Conservation (phyloP, 2,329 filamentous ascomycete genomes). For the Claviceps purpurea region DNA sequence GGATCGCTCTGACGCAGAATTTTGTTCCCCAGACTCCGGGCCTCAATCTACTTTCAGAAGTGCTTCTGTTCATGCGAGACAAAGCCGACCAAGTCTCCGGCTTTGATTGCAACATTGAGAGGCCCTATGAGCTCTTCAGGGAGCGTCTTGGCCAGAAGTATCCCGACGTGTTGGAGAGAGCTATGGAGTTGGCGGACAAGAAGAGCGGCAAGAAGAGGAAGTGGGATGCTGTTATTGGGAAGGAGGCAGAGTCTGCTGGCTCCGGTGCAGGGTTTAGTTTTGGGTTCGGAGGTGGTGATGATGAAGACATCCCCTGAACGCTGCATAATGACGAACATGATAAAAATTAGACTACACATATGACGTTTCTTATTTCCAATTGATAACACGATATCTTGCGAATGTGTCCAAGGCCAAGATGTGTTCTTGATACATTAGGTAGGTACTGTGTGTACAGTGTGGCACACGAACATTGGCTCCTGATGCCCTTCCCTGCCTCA, state of each 20-base stretch:
- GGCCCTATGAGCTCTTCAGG: slow-evolving; percentile 65
- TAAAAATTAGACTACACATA: not conserved
- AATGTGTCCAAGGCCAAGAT: not conserved
- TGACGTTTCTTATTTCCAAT: not conserved
- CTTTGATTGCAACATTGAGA: slow-evolving; percentile 56
- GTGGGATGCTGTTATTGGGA: slow-evolving; percentile 64
- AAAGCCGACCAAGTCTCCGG: slow-evolving; percentile 79
- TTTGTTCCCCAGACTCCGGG: slow-evolving; percentile 60
- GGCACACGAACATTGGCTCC: not conserved
- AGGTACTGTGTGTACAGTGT: not conserved
- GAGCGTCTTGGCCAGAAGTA: slow-evolving; percentile 49
- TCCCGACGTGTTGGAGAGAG: slow-evolving; percentile 54
- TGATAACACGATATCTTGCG: not conserved
- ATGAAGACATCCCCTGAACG: slow-evolving; percentile 29
- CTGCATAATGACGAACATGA: too few species aligned
- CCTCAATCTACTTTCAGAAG: slow-evolving; percentile 51
- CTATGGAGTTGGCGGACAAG: slow-evolving; percentile 50
- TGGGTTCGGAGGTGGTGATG: slow-evolving; percentile 33
- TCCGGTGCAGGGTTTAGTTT: slow-evolving; percentile 35
- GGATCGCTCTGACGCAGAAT: slow-evolving; percentile 88
- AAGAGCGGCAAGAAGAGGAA: slow-evolving; percentile 61
- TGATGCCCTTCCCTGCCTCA: not conserved
- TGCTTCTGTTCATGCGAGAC: slow-evolving; percentile 67
- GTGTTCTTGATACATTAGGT: too few species aligned
- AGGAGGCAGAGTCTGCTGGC: slow-evolving; percentile 19